Conservation (phyloP, 441 rosid genomes). For the Erodium chrysanthum region DNA sequence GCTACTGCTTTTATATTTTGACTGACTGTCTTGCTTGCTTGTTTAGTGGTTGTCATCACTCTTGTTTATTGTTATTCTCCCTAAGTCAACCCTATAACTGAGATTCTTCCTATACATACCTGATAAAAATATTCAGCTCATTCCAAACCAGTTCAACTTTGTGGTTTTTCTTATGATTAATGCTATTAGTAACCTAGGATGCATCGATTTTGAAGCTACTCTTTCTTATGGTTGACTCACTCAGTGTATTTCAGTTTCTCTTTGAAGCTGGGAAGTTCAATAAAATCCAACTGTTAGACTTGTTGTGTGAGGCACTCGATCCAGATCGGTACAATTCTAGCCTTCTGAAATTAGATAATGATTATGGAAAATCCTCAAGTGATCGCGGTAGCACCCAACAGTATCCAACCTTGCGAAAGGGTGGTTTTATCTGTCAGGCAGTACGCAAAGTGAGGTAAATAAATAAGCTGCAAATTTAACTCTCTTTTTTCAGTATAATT, state of each 20-base stretch:
- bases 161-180: not conserved
- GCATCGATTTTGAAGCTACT: conserved; percentile 16
- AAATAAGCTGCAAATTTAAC: conserved; percentile 1
- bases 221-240: conserved; percentile 18
- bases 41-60: not conserved
- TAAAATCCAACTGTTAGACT: conserved; percentile 57
- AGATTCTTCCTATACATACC: too few relatives aligned
- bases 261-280: conserved; percentile 56
- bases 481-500: not conserved
- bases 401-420: conserved; percentile 22
- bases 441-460: conserved; percentile 58
- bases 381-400: conserved; percentile 16
- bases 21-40: not conserved
- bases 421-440: conserved; percentile 36
- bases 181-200: not conserved
- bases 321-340: conserved; percentile 41
- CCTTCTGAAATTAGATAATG: conserved; percentile 14
- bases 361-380: conserved; percentile 21
- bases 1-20: not conserved
- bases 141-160: not conserved
- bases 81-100: too few relatives aligned
- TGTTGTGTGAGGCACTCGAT: conserved; percentile 74
- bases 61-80: too few relatives aligned
- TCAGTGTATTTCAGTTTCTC: conserved; percentile 44
- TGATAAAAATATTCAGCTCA: too few relatives aligned